phyloP scores from a whole-genome alignment of 2,329 filamentous ascomycete genomes.

The Coniochaeta sp. region DNA sequence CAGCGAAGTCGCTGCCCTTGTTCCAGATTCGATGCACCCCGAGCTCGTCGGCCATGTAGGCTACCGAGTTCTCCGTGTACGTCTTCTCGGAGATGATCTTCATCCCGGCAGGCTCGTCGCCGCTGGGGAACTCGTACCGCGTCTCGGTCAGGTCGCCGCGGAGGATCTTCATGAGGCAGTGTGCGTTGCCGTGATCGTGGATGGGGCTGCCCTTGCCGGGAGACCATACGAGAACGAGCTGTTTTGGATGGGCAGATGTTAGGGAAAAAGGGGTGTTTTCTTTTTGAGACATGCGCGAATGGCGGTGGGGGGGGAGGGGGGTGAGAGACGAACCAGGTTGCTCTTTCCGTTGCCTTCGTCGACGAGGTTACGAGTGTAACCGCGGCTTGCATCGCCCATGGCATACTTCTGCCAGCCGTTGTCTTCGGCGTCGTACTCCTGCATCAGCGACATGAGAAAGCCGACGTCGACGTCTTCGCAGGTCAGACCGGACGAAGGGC shows the following conservation, averaged over 20 bases:
- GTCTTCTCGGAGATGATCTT: constrained; percentile 57
- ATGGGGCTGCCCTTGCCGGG: constrained; percentile 78
- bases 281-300: background rate
- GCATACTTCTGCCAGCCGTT: constrained; percentile 70
- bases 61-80: constrained; percentile 65
- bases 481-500: constrained; percentile 72
- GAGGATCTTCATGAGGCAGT: constrained; percentile 89
- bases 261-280: background rate
- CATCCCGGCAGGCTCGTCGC: constrained; percentile 39
- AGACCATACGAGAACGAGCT: constrained; percentile 86
- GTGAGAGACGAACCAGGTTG: constrained; percentile 35
- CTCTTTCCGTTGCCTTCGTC: constrained; percentile 72
- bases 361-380: constrained; percentile 83
- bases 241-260: constrained; percentile 8
- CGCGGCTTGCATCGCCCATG: constrained; percentile 58
- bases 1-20: constrained; percentile 64
- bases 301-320: too few species aligned
- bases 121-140: constrained; percentile 63
- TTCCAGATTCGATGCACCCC: constrained; percentile 81
- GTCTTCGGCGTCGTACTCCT: constrained; percentile 60
- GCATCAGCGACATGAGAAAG: constrained; percentile 66
- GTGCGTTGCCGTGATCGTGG: constrained; percentile 82
- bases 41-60: constrained; percentile 87
- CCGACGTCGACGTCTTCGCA: constrained; percentile 74
- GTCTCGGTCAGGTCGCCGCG: constrained; percentile 74